Base-by-base conservation (phyloP, 23 red algal genomes). In the Agarophyton chilense region DNA sequence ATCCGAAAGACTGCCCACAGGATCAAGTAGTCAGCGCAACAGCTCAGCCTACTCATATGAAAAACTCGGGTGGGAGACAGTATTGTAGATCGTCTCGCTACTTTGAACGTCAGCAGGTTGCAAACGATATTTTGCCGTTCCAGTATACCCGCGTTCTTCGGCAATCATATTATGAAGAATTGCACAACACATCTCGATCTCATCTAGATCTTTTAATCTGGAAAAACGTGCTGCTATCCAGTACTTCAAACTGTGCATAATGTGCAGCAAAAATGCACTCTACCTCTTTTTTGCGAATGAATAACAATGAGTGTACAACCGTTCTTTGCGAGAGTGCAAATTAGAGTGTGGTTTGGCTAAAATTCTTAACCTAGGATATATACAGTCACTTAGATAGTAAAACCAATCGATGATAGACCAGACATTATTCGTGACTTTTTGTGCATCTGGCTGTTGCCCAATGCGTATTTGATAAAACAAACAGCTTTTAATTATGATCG, bases 371-470 rank as follows among this genome's bases (percentile, higher is more conserved):
- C 18, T 47, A 35, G 90, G 79, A 65, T 93, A 93, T 32, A 93
- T 93, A 1, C 62, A 46, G 18, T 84, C 90, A 21, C 47, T 50
- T 5, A 85, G 71, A 51, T 93, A 93, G 51, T 93, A 93, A 39
- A 54, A 78, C 40, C 78, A 77, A 2, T 78, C 38, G 24, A 89
- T 39, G 5, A 21, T 40, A 28, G 36, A 31, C 2, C 85, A 70
- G 65, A 35, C n/a, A 38, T 78, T 65, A 28, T 14, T 31, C 0
- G 39, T 33, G 6, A 9, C 21, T 32, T 61, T 45, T 4, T 13
- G 10, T 4, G 66, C 24, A 0, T 75, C 76, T 18, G 88, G 88
- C 88, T 77, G 56, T 29, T 58, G 36, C 17, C 56, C 88, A 21
- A 21, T 54, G n/a, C 58, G 19, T 10, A 92, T 47, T 18, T 29